These are phyloP conservation scores for Lactarius deliciosus DNA, from an alignment of 768 basidiomycete genomes.

Conservation along the genomic window DNA sequence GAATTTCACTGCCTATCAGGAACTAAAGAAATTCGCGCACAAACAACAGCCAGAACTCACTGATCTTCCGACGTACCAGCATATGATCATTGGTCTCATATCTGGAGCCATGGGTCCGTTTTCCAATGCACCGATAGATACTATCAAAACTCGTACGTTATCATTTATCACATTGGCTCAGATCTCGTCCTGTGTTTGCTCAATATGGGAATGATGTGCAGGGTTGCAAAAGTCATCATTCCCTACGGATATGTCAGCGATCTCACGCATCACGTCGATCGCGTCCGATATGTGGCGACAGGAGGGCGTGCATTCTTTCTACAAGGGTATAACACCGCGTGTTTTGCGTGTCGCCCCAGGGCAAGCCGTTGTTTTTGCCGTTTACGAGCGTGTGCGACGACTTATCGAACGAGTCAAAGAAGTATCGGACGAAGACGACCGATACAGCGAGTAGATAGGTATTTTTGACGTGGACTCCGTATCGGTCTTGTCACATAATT, in stretches of 20 bases:
- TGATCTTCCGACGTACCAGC: constrained; percentile 91
- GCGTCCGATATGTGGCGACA: constrained; percentile 90
- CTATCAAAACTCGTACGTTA: constrained; percentile 86
- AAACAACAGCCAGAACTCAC: constrained; percentile 71
- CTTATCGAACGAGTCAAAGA: constrained; percentile 69
- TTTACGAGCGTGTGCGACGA: constrained; percentile 85
- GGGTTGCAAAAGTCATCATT: constrained; percentile 86
- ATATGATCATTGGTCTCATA: constrained; percentile 91
- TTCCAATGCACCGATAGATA: constrained; percentile 94
- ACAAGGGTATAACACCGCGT: constrained; percentile 97
- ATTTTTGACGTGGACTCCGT: not conserved
- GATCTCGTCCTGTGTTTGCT: not conserved
- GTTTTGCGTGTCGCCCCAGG: constrained; percentile 96
- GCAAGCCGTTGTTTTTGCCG: constrained; percentile 95
- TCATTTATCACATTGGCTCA: not conserved
- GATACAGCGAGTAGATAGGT: constrained; percentile 57
- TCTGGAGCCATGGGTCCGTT: constrained; percentile 99
- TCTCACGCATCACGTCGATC: constrained; percentile 77
- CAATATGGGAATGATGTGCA: constrained; percentile 32
- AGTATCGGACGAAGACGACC: constrained; percentile 52
- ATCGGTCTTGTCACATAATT: constrained; percentile 10
- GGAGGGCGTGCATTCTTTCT: constrained; percentile 89
- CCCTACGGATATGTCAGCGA: constrained; percentile 68
- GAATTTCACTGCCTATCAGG: constrained; percentile 98
- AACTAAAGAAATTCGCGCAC: constrained; percentile 85